phyloP scores from a whole-genome alignment of 108 stramenopile species.

The Halocafeteria seosinensis region DNA sequence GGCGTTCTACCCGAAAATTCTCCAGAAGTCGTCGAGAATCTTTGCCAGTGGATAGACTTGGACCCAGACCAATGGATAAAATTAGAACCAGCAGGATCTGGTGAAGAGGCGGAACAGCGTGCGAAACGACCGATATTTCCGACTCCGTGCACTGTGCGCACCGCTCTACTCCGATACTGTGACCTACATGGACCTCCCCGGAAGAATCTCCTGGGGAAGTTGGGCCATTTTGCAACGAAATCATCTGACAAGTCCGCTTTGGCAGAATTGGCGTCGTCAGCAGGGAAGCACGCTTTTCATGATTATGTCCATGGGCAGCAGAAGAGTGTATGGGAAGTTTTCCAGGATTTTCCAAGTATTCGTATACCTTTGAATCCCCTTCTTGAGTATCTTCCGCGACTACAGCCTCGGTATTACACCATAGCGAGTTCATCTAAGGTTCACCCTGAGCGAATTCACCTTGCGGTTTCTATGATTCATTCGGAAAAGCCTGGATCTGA shows the following conservation, averaged over 20 bases:
- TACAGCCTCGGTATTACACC: constrained; percentile 86
- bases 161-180: constrained; percentile 61
- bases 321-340: constrained; percentile 46
- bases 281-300: constrained; percentile 56
- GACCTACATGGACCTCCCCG: constrained; percentile 68
- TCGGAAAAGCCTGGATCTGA: constrained; percentile 16
- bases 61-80: constrained; percentile 24
- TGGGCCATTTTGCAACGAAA: constrained; percentile 59
- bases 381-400: constrained; percentile 30
- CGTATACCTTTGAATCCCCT: constrained; percentile 1
- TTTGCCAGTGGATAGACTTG: constrained; percentile 35
- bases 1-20: constrained; percentile 70
- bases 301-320: constrained; percentile 48
- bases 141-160: constrained; percentile 67
- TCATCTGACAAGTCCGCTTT: constrained; percentile 53
- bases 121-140: constrained; percentile 75
- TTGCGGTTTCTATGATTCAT: constrained; percentile 68
- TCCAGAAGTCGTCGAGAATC: constrained; percentile 38
- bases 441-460: constrained; percentile 60
- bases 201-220: constrained; percentile 57
- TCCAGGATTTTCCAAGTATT: constrained; percentile 20
- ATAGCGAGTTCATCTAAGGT: constrained; percentile 68
- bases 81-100: constrained; percentile 8
- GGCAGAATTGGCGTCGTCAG: constrained; percentile 53
- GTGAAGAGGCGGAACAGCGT: constrained; percentile 31